Evolutionary conservation across 208 protist genomes (phyloP), one percentile per base, ranked within the genome.

Genomic region (Acanthamoeba sp.): DNA sequence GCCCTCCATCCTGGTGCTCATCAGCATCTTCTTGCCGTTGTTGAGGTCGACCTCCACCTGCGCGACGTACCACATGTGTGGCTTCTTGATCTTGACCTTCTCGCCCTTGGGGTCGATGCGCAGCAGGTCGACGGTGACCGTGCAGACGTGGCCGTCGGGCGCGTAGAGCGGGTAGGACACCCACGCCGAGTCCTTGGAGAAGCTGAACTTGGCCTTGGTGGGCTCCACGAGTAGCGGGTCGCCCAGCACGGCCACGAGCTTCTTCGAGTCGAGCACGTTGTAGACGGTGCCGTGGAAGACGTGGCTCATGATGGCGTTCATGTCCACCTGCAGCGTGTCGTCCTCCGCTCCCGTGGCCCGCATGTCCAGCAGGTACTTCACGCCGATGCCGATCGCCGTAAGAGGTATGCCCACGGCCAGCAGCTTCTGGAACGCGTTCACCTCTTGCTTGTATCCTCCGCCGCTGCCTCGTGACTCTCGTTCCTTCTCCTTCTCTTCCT

Each of bases 221-320:
- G 69, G 69, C 38, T 80, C 69, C 10, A 80, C 69, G 34, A 80
- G 69, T 5, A 80, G 69, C 69, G 69, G 69, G 24, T 80, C 69
- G 69, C 69, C 69, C 69, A 80, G 69, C 27, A 80, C 10, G 32
- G 14, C 14, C 18, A 80, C 38, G 32, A 80, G 69, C 69, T 42
- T 40, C 69, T 80, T 80, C 36, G 69, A 80, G 69, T 80, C 69
- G 69, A 80, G 69, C 69, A 80, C 69, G 69, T 80, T 80, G 69
- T 80, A 80, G 32, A 62, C 45, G 29, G 50, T 88, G 29, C 10
- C 22, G 16, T 50, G 40, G 80, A 59, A 88, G 50, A 50, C 22
- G n/a, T 88, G 80, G 24, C 24, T 16, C 40, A 88, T 50, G 29
- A 88, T 34, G 29, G 40, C 40, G 50, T 50, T 88, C 45, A 59